phyloP scores from a whole-genome alignment of 1,284 basidiomycete genomes.

The Ceratobasidium theobromae region DNA sequence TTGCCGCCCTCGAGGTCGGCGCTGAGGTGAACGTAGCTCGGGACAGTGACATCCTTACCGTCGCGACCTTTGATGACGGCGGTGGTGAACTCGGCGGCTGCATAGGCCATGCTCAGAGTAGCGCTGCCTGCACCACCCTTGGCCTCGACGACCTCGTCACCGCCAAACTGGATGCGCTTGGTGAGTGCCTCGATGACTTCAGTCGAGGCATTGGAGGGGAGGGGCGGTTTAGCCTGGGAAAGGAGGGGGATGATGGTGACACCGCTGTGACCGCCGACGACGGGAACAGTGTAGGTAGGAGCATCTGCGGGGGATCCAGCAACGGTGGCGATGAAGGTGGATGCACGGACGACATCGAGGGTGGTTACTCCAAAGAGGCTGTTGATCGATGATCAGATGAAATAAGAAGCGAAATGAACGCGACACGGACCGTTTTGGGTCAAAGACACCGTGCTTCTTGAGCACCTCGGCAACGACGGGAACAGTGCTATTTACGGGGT shows the following conservation, averaged over 20 bases:
- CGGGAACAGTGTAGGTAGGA: constrained; percentile 77
- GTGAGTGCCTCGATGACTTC: constrained; percentile 64
- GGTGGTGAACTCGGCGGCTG: constrained; percentile 81
- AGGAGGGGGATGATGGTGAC: constrained; percentile 96
- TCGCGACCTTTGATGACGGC: constrained; percentile 82
- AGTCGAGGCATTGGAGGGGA: constrained; percentile 53
- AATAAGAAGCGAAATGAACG: background rate
- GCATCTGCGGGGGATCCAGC: constrained; percentile 64
- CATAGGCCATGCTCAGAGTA: constrained; percentile 89
- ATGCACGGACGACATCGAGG: constrained; percentile 95
- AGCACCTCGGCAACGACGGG: constrained; percentile 95
- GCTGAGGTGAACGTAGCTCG: constrained; percentile 81
- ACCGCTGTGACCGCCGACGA: constrained; percentile 96
- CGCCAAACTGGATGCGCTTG: constrained; percentile 93
- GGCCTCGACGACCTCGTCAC: constrained; percentile 91
- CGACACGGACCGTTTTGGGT: constrained; percentile 75
- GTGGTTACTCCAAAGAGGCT: constrained; percentile 98
- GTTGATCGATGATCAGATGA: constrained; percentile 10
- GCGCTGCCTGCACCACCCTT: constrained; percentile 87
- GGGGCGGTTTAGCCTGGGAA: constrained; percentile 81
- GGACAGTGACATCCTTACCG: constrained; percentile 84
- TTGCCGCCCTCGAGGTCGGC: constrained; percentile 74
- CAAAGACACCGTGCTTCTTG: constrained; percentile 89
- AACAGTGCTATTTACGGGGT: constrained; percentile 82
- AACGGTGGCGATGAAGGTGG: constrained; percentile 89